These are phyloP conservation scores for Mycosarcoma mackinlayi DNA, from an alignment of 1,284 basidiomycete species.

Conservation along the genomic window DNA sequence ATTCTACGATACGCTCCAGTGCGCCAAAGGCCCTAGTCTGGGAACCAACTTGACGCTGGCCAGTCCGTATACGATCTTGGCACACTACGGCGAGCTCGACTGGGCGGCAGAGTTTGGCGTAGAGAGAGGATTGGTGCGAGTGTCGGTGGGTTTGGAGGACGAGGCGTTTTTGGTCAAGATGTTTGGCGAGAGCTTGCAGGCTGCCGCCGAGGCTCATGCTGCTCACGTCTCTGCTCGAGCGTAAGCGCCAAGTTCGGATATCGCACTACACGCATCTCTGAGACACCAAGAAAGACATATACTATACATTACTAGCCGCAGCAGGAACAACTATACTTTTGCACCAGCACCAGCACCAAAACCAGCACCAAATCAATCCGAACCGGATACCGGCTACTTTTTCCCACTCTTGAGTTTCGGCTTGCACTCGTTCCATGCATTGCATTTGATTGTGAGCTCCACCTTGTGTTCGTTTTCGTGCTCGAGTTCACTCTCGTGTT, in stretches of 20 bases:
- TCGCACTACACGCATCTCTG: background rate
- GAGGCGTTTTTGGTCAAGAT: slow-evolving; percentile 74
- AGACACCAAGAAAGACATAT: background rate
- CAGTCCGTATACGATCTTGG: slow-evolving; percentile 91
- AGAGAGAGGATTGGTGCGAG: slow-evolving; percentile 83
- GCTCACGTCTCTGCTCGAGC: background rate
- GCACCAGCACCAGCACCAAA: too few relatives aligned
- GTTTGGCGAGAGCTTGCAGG: slow-evolving; percentile 77
- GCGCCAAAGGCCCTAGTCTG: slow-evolving; percentile 89
- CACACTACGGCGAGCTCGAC: slow-evolving; percentile 88
- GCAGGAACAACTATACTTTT: too few relatives aligned
- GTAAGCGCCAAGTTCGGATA: background rate
- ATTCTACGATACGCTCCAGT: slow-evolving; percentile 87
- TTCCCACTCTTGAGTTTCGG: slow-evolving; percentile 28
- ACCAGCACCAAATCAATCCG: too few relatives aligned
- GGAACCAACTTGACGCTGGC: slow-evolving; percentile 97
- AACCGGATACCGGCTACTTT: slow-evolving; percentile 26
- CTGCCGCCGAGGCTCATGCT: slow-evolving; percentile 71
- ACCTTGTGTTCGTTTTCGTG: slow-evolving; percentile 6
- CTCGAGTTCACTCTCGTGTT: slow-evolving; percentile 2
- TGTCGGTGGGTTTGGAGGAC: slow-evolving; percentile 91
- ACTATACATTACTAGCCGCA: too few relatives aligned
- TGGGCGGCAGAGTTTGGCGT: slow-evolving; percentile 92
- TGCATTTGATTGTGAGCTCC: slow-evolving; percentile 38
- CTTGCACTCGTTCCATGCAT: slow-evolving; percentile 59